Evolutionary conservation across 768 basidiomycete species (phyloP), one percentile per base, ranked within the genome.

Genomic region (Phlebiopsis gigantea): DNA sequence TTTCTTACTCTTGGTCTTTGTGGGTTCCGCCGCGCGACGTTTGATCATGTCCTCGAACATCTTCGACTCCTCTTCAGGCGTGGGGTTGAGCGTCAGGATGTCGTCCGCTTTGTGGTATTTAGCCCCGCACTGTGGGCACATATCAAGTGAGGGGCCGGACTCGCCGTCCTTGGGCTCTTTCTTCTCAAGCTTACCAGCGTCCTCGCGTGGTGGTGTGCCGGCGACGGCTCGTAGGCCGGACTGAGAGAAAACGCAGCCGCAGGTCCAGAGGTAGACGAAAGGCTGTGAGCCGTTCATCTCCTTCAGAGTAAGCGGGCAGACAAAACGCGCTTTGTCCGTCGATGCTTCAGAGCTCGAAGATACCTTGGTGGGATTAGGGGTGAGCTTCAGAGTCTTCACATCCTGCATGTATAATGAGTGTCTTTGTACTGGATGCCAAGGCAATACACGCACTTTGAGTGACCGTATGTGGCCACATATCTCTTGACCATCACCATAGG

Each of bases 241-340:
- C 57, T 89, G 88, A 4, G 92, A 88, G 73, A 98, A 92, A 29
- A 93, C 92, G 68, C 93, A 95, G 15, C 94, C 94, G 64, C 96
- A 98, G 0, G 85, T 73, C 14, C 79, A 76, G 62, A 98, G 71
- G 67, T 94, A 96, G 53, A 94, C 85, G 69, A 98, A 98, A 0
- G 93, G 92, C 52, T 88, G 81, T 2, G 71, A 68, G 14, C 97
- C 97, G 63, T 92, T 93, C 93, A 98, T 98, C 73, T 97, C 96
- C 69, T 93, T 92, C 61, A 91, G 74, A 1, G 88, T 92, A 51
- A 98, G 78, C 0, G 97, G 92, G 73, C 97, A 99, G 55, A 94
- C 84, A 65, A 94, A 98, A 53, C 79, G 81, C 1, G 89, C 77
- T 1, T 68, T 77, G 52, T 79, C 84, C n/a, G 67, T 68, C 25